Percentiles rank a stretch among this genome's conserved stretches.
These are phyloP conservation scores for Pichia occidentalis DNA, from an alignment of 805 yeast species.

Conservation along the genomic window DNA sequence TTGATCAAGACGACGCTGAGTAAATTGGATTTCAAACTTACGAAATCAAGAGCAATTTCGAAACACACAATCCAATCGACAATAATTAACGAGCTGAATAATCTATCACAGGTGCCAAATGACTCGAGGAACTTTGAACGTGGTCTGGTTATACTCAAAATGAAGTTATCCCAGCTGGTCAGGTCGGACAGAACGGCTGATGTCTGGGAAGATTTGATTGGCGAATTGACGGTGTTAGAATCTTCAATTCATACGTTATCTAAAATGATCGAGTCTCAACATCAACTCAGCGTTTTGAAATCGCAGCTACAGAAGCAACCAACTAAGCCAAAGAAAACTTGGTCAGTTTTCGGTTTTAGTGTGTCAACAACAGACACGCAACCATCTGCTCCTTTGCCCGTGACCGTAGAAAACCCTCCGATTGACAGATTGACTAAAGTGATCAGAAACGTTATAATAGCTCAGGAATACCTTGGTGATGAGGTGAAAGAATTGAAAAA, in stretches of 20 bases:
- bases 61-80: conserved; percentile 6
- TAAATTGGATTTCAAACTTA: conserved; percentile 12
- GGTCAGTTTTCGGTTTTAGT: conserved; percentile 6
- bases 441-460: conserved; percentile 12
- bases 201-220: conserved; percentile 17
- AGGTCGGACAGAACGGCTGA: conserved; percentile 14
- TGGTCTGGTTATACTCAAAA: conserved; percentile 10
- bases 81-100: conserved; percentile 6
- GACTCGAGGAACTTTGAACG: conserved; percentile 15
- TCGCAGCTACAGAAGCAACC: not conserved
- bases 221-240: conserved; percentile 14
- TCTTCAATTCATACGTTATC: conserved; percentile 7
- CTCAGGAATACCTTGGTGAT: conserved; percentile 13
- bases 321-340: not conserved
- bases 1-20: conserved; percentile 9
- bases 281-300: not conserved
- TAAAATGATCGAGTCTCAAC: conserved; percentile 10
- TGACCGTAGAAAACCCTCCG: too few species aligned
- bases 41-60: conserved; percentile 12
- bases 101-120: conserved; percentile 4
- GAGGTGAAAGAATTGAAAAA: conserved; percentile 15
- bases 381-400: not conserved
- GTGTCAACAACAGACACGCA: not conserved
- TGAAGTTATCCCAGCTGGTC: conserved; percentile 11
- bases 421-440: conserved; percentile 13